Percentiles rank a stretch among this genome's conserved stretches.
Conservation (phyloP, 495 filamentous ascomycete species). For the Aspergillus conjunctus region DNA sequence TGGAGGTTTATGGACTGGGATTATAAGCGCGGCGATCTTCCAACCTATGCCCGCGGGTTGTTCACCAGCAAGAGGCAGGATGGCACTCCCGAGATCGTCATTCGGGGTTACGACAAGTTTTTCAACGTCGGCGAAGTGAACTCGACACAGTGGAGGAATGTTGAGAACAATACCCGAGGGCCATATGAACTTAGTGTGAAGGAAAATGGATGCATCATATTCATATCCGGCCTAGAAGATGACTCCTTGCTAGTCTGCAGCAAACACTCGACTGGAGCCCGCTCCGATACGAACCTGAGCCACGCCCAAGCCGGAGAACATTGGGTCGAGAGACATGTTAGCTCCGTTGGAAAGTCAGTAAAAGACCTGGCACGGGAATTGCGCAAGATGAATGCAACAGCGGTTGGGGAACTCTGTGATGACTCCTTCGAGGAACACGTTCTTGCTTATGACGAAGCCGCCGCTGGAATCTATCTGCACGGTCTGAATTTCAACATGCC, state of each 20-base stretch:
- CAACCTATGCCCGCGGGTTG: constrained; percentile 87
- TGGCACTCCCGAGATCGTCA: constrained; percentile 72
- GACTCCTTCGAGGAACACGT: constrained; percentile 97
- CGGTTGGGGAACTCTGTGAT: constrained; percentile 95
- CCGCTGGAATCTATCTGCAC: constrained; percentile 91
- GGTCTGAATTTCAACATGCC: constrained; percentile 94
- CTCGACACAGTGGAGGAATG: constrained; percentile 78
- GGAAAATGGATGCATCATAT: constrained; percentile 99
- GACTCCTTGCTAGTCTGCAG: constrained; percentile 90
- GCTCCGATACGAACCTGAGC: constrained; percentile 67
- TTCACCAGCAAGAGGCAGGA: constrained; percentile 73
- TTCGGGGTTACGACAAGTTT: constrained; percentile 97
- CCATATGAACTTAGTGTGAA: constrained; percentile 97
- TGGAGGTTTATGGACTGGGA: constrained; percentile 95
- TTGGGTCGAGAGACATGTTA: constrained; percentile 82
- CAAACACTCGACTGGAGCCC: constrained; percentile 90
- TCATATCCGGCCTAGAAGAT: constrained; percentile 88
- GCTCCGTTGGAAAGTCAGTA: constrained; percentile 70
- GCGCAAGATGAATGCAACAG: constrained; percentile 80
- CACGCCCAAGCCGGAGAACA: constrained; percentile 84
- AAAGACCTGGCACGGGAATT: constrained; percentile 75
- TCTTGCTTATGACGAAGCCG: constrained; percentile 79
- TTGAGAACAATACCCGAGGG: constrained; percentile 73
- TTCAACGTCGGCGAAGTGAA: constrained; percentile 86
- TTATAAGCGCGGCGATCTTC: constrained; percentile 82